phyloP scores from a whole-genome alignment of 2,329 filamentous ascomycete genomes.

The Venturia oleaginea region DNA sequence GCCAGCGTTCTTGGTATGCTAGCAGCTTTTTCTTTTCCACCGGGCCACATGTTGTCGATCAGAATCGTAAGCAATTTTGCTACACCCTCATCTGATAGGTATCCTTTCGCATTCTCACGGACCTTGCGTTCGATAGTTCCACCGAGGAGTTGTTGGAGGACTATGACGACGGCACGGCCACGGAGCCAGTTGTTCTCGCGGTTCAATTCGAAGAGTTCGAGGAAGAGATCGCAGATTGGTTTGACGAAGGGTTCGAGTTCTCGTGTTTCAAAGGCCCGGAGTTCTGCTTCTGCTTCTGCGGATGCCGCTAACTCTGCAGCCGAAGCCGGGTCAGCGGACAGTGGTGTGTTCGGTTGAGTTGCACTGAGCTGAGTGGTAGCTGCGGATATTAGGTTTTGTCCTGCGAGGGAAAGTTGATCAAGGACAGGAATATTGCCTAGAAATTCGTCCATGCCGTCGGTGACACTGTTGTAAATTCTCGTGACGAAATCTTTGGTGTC shows the following conservation, averaged over 20 bases:
- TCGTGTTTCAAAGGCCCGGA: slow-evolving; percentile 80
- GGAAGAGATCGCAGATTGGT: slow-evolving; percentile 93
- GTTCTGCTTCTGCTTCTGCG: slow-evolving; percentile 79
- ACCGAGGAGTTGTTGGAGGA: slow-evolving; percentile 88
- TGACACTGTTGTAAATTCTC: slow-evolving; percentile 90
- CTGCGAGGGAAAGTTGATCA: slow-evolving; percentile 85
- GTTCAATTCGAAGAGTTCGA: slow-evolving; percentile 91
- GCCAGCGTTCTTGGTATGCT: slow-evolving; percentile 50
- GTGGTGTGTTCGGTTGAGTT: slow-evolving; percentile 35
- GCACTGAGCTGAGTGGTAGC: slow-evolving; percentile 46
- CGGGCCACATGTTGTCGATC: slow-evolving; percentile 75
- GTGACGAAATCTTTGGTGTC: slow-evolving; percentile 71
- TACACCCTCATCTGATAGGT: slow-evolving; percentile 70
- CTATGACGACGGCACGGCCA: slow-evolving; percentile 88
- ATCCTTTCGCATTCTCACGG: slow-evolving; percentile 66
- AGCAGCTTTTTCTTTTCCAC: slow-evolving; percentile 45
- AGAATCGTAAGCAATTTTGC: slow-evolving; percentile 65
- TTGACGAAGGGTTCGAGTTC: slow-evolving; percentile 95
- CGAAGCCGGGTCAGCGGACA: slow-evolving; percentile 31
- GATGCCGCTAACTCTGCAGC: slow-evolving; percentile 34
- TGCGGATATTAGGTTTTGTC: slow-evolving; percentile 80
- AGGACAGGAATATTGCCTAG: slow-evolving; percentile 91
- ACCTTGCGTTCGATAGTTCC: slow-evolving; percentile 95
- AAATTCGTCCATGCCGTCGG: slow-evolving; percentile 97
- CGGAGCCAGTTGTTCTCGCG: slow-evolving; percentile 95